A percentile compares a stretch with the other conserved stretches of the same genome.
phyloP scores from a whole-genome alignment of 2,329 filamentous ascomycete genomes.

The Cryphonectria radicalis region DNA sequence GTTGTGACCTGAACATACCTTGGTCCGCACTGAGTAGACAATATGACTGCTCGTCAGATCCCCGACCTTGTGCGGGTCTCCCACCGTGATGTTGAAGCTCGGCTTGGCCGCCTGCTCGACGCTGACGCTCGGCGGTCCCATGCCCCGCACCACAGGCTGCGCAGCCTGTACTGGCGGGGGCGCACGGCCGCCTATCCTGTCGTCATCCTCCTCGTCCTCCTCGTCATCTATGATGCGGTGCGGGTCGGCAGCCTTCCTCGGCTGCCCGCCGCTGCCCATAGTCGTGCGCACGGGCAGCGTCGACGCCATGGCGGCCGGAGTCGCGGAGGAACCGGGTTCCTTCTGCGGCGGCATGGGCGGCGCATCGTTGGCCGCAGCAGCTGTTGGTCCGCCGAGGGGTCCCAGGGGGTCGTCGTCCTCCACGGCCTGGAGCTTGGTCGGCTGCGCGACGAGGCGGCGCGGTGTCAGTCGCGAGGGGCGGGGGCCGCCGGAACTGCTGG shows the following conservation, averaged over 20 bases:
- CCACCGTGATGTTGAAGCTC: constrained; percentile 86
- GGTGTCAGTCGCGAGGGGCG: constrained; percentile 53
- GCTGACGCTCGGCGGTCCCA: constrained; percentile 77
- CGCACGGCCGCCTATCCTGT: constrained; percentile 58
- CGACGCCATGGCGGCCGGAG: constrained; percentile 22
- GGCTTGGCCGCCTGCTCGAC: constrained; percentile 94
- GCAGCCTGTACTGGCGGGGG: constrained; percentile 68
- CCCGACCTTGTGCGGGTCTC: constrained; percentile 96
- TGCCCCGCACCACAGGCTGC: constrained; percentile 55
- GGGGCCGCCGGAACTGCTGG: constrained; percentile 35
- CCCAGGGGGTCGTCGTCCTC: constrained; percentile 76
- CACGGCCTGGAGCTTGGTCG: constrained; percentile 77
- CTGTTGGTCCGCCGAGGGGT: constrained; percentile 65
- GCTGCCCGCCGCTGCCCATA: constrained; percentile 49
- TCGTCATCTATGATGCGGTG: constrained; percentile 76
- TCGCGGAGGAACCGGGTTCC: constrained; percentile 50
- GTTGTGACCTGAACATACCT: constrained; percentile 55
- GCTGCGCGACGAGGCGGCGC: constrained; percentile 72
- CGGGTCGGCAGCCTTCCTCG: constrained; percentile 53
- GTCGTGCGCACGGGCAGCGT: constrained; percentile 60
- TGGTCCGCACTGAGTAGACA: constrained; percentile 93
- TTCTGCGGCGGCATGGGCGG: constrained; percentile 73
- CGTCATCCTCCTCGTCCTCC: constrained; percentile 52
- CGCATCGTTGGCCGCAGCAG: constrained; percentile 43
- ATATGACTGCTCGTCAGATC: constrained; percentile 97